Evolutionary conservation across 768 basidiomycete species (phyloP).

Genomic region (Phlebiopsis flavidoalba): DNA sequence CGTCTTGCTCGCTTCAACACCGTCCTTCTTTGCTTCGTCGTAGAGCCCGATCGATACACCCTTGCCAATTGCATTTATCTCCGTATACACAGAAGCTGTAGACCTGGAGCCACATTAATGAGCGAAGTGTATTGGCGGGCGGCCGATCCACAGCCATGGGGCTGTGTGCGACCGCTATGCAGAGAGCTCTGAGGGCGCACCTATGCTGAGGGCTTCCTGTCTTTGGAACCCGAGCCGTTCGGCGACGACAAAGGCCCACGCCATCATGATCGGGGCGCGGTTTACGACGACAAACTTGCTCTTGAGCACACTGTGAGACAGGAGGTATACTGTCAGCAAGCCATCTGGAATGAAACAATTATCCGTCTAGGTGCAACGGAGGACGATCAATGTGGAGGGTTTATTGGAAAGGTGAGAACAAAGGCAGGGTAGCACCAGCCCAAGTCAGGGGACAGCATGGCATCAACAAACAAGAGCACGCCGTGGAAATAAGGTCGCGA

Average conservation of each 20-base stretch:
- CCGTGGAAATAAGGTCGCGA: background rate
- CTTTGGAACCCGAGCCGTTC: slow-evolving; percentile 82
- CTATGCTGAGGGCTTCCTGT: slow-evolving; percentile 90
- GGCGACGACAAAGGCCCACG: slow-evolving; percentile 86
- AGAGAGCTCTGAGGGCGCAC: slow-evolving; percentile 32
- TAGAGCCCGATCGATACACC: slow-evolving; percentile 81
- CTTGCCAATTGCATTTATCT: slow-evolving; percentile 85
- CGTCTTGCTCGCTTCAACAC: slow-evolving; percentile 46
- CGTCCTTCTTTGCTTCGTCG: slow-evolving; percentile 46
- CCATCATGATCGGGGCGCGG: slow-evolving; percentile 92
- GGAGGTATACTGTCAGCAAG: background rate
- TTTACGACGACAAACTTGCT: slow-evolving; percentile 69
- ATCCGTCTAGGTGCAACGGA: background rate
- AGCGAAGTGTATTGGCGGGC: background rate
- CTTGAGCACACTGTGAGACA: slow-evolving; percentile 46
- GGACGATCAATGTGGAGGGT: background rate
- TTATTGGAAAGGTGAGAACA: background rate
- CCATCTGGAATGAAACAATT: background rate
- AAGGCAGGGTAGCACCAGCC: background rate
- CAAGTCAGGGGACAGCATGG: background rate
- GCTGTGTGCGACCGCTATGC: slow-evolving; percentile 12
- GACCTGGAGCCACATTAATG: background rate
- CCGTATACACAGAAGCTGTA: slow-evolving; percentile 86
- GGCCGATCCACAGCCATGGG: slow-evolving; percentile 9
- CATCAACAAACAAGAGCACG: background rate